Percentiles rank a stretch among this genome's conserved stretches.
Evolutionary conservation across 371 early-diverging fungal species (phyloP).

Genomic region (Enteropsectra breve): DNA sequence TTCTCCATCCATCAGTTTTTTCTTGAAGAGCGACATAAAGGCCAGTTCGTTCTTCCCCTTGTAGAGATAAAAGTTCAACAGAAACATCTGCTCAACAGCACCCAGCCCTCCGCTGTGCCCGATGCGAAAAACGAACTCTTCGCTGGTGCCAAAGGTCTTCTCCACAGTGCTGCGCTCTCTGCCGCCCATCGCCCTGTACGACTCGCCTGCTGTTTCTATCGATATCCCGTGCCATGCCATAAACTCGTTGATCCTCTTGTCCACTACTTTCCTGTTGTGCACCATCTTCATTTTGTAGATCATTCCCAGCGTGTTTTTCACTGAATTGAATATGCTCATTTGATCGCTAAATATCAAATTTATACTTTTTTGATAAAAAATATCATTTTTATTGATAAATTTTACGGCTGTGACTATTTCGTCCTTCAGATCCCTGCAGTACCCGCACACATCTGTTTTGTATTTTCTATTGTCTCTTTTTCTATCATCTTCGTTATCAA

Average conservation of each 20-base stretch:
- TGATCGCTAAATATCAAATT: conserved; percentile 16
- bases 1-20: conserved; percentile 10
- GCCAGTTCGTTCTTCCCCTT: neutral
- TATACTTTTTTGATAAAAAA: conserved; percentile 4
- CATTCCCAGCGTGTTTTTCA: too few species aligned
- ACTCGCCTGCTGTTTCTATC: conserved; percentile 10
- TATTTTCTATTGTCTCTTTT: neutral
- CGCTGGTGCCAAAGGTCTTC: conserved; percentile 5
- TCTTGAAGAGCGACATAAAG: conserved; percentile 1
- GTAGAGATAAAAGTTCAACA: conserved; percentile 18
- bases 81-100: conserved; percentile 17
- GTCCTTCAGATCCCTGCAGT: neutral
- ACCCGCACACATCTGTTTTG: neutral
- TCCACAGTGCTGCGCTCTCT: neutral
- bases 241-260: conserved; percentile 23
- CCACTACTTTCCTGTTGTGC: neutral
- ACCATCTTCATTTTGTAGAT: conserved; percentile 4
- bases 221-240: conserved; percentile 24
- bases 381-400: conserved; percentile 3
- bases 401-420: neutral
- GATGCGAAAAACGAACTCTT: neutral
- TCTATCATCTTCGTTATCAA: neutral
- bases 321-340: too few species aligned
- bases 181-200: neutral
- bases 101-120: neutral